Percentiles rank a stretch among this genome's conserved stretches.
These are phyloP conservation scores for Lasiosphaeria miniovina DNA, from an alignment of 495 filamentous ascomycete species.

Conservation along the genomic window DNA sequence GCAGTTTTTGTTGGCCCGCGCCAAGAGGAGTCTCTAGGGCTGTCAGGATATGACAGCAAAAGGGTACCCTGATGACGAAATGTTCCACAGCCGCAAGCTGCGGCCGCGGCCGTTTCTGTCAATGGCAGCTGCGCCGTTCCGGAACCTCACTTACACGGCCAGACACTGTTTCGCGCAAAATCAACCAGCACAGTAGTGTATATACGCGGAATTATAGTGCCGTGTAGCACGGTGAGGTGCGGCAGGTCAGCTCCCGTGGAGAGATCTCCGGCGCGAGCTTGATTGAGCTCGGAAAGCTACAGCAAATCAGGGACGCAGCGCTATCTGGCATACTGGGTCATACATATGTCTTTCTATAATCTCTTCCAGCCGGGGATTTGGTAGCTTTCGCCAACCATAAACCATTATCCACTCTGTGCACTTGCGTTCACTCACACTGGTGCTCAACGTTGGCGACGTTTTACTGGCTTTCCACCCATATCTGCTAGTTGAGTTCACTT, in stretches of 20 bases:
- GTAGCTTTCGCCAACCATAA: too few relatives aligned
- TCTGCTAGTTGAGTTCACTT: too few relatives aligned
- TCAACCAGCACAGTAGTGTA: too few relatives aligned
- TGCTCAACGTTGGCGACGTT: too few relatives aligned
- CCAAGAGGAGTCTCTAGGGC: not conserved
- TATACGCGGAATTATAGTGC: not conserved
- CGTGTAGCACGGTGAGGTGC: not conserved
- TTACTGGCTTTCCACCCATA: too few relatives aligned
- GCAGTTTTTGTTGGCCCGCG: not conserved
- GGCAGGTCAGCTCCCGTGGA: not conserved
- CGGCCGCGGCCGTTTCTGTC: not conserved
- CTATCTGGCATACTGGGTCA: not conserved
- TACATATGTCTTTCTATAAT: not conserved
- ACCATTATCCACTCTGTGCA: too few relatives aligned
- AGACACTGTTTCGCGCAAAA: too few relatives aligned
- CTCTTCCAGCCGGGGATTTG: not conserved
- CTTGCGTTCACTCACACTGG: too few relatives aligned
- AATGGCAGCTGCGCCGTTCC: conserved; percentile 3
- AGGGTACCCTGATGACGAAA: not conserved
- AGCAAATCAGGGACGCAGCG: conserved; percentile 4
- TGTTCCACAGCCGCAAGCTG: not conserved
- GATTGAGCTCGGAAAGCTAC: not conserved
- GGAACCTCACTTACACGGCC: not conserved
- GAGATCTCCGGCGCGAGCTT: not conserved
- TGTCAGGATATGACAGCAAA: too few relatives aligned